A percentile compares a stretch with the other conserved stretches of the same genome.
Evolutionary conservation across 2,329 filamentous ascomycete genomes (phyloP).

Genomic region (Tympanopsis confertula): DNA sequence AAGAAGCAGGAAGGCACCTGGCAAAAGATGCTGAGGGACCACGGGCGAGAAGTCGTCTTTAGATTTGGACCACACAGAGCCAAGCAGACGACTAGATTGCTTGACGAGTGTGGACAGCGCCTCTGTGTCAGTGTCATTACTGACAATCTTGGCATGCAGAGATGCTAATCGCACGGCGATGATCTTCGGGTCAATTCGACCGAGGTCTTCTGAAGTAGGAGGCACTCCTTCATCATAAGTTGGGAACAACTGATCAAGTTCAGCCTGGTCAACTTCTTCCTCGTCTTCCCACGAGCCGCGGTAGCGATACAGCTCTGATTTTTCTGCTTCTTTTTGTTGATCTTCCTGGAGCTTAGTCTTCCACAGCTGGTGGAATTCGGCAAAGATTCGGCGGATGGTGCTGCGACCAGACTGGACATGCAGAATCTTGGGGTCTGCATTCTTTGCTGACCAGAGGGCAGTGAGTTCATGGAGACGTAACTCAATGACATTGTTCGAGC

Average conservation of each 20-base stretch:
- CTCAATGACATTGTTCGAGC: neutral
- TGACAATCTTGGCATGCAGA: constrained; percentile 43
- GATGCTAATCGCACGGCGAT: constrained; percentile 50
- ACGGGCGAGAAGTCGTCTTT: constrained; percentile 31
- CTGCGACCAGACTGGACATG: constrained; percentile 31
- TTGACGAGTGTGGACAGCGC: neutral
- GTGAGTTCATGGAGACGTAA: neutral
- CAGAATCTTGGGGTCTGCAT: constrained; percentile 32
- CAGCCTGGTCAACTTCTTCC: constrained; percentile 61
- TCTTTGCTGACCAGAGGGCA: constrained; percentile 19
- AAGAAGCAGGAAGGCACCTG: neutral
- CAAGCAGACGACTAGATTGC: neutral
- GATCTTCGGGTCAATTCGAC: constrained; percentile 31
- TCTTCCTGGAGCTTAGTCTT: constrained; percentile 65
- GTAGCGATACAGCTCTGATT: constrained; percentile 73
- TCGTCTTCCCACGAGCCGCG: constrained; percentile 66
- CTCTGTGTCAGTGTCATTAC: constrained; percentile 15
- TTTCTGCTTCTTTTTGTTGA: constrained; percentile 61
- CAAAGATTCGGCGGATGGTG: constrained; percentile 54
- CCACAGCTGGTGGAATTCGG: constrained; percentile 71
- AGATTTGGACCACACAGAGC: constrained; percentile 18
- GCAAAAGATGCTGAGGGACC: constrained; percentile 21
- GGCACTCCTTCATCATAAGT: constrained; percentile 49
- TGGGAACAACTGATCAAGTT: constrained; percentile 74
- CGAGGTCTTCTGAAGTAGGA: constrained; percentile 15